Base-by-base conservation (phyloP, 768 basidiomycete species). In the Goffeauzyma gilvescens region DNA sequence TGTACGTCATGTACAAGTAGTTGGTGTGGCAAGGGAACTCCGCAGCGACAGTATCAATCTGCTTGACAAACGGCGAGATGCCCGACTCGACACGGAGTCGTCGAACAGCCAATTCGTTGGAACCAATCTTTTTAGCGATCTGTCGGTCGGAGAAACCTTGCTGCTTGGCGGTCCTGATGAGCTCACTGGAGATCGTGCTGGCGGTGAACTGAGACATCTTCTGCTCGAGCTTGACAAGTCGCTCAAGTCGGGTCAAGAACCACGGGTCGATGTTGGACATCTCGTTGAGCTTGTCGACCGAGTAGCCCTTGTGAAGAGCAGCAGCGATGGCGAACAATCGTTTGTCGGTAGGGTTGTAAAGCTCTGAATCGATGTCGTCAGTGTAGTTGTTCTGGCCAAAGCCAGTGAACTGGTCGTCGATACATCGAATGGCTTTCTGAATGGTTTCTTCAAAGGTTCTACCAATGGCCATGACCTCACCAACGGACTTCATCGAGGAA, bases 11-110 rank as follows among this genome's bases (percentile, higher is more conserved):
- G 68, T 98, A 96, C 33, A 98, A 77, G 65, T 96, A 96, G 69
- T 98, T 98, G 42, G 93, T 96, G 70, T 79, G 85, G 1, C 89
- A 87, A 1, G 93, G 90, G 74, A 95, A 98, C 59, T 96, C 89
- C 22, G 93, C 90, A 9, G 93, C 93, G 42, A 96, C 89, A 0
- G 93, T 96, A 55, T 98, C 93, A 62, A 95, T 98, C 61, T 96
- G 90, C 70, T 96, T 96, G 66, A 93, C 81, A 62, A 85, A 90
- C 0, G 89, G 89, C 10, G 71, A 70, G 54, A 96, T 79, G 25
- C 72, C 74, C 35, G 66, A 65, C 64, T 96, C 90, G 59, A 84
- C 79, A 43, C 90, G 81, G 38, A 87, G 70, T 31, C 80, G 74
- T 45, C 90, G 83, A 23, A 96, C 78, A 32, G 87, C 87, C 31